Evolutionary conservation across 2,329 filamentous ascomycete genomes (phyloP).

Genomic region (Myriosclerotinia curreyana): DNA sequence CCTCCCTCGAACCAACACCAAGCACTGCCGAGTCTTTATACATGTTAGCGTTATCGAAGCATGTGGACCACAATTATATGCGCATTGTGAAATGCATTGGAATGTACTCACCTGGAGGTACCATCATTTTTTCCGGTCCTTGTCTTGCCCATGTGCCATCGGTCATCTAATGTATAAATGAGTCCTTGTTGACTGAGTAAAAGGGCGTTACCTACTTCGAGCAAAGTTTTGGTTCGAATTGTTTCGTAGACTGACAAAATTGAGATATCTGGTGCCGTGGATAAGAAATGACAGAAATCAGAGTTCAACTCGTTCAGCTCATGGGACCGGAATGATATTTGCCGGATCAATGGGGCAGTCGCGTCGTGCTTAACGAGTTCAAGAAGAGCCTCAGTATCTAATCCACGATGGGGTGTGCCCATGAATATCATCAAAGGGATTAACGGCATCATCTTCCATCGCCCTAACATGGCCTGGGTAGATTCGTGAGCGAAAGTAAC

Average conservation of each 20-base stretch:
- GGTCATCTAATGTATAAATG: conserved; percentile 1
- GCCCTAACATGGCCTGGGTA: conserved; percentile 16
- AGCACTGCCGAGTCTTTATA: conserved; percentile 17
- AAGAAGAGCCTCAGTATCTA: conserved; percentile 29
- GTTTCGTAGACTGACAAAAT: conserved; percentile 32
- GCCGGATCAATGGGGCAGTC: conserved; percentile 26
- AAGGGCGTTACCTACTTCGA: conserved; percentile 18
- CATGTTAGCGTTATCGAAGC: neutral
- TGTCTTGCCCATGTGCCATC: conserved; percentile 22
- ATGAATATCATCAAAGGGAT: conserved; percentile 32
- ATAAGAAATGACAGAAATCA: conserved; percentile 25
- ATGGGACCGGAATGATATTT: conserved; percentile 28
- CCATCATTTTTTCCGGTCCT: conserved; percentile 22
- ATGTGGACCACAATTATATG: neutral
- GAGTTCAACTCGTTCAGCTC: conserved; percentile 26
- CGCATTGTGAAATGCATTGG: neutral
- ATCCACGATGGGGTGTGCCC: conserved; percentile 33
- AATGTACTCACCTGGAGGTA: conserved; percentile 13
- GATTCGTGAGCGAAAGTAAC: neutral
- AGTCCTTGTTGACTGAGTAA: neutral
- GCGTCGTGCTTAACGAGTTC: conserved; percentile 29
- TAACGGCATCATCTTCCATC: conserved; percentile 20
- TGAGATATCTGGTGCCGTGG: conserved; percentile 22
- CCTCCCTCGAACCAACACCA: conserved; percentile 17
- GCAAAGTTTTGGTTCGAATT: conserved; percentile 26